Base-by-base conservation (phyloP, 2,329 filamentous ascomycete species). In the Aspergillus fijiensis region DNA sequence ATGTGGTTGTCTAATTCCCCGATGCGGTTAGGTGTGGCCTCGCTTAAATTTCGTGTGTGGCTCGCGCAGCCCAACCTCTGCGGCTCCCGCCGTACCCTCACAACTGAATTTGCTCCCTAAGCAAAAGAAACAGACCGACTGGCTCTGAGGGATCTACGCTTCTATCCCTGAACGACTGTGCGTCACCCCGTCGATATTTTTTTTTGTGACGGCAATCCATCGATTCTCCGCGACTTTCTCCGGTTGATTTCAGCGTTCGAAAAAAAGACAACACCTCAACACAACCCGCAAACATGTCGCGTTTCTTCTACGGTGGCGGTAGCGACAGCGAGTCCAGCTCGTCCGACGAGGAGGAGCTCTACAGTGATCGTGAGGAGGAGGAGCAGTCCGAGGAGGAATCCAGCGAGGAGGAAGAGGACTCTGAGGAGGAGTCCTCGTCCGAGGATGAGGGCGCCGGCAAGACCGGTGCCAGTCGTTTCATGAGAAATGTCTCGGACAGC, bases 271-370 rank as follows among this genome's bases (percentile, higher is more conserved):
- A 16, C 14, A 35, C 39, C 39, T 6, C 39, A 16, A 16, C 14
- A 12, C 62, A 60, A 59, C 53, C 68, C 68, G 69, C 77, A 81
- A 90, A 75, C 64, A 95, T 94, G 90, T 98, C 95, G 85, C 90
- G 92, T 83, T 99, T 98, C 82, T 98, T 98, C 85, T 90, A 92
- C 80, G 90, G 90, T 78, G 90, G 89, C 82, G 93, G 96, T 81
- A 97, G 93, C 87, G 96, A 94, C 74, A 91, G 87, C 84, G 93
- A 97, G 81, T 93, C 87, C 82, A 92, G 91, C 85, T 96, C 92
- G 66, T 87, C 84, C 73, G 94, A 97, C 71, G 94, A 98, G 84
- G 93, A 98, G 82, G 89, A 93, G 80, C 89, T 96, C 80, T 96
- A 96, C 87, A 87, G 85, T 70, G 89, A 89, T 70, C 88, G 88